These are phyloP conservation scores for Galeopsis tetrahit DNA, from an alignment of 257 asterid species.

Conservation along the genomic window DNA sequence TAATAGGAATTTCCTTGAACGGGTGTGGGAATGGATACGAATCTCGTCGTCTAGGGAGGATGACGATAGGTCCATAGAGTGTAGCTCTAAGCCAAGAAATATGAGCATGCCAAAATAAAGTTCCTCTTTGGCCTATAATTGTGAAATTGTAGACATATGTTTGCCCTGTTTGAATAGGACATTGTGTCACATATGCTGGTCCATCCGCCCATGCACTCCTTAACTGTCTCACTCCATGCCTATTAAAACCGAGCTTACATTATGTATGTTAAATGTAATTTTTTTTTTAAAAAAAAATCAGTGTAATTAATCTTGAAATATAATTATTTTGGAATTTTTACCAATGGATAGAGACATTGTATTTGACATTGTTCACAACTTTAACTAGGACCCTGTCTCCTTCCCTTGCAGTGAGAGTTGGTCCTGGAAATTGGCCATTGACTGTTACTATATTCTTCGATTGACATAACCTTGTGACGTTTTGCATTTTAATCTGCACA, in stretches of 20 bases:
- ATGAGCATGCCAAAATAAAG: slow-evolving; percentile 77
- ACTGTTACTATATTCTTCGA: slow-evolving; percentile 66
- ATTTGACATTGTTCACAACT: slow-evolving; percentile 58
- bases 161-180: slow-evolving; percentile 69
- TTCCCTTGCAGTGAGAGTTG: slow-evolving; percentile 64
- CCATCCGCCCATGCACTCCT: slow-evolving; percentile 81
- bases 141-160: slow-evolving; percentile 64
- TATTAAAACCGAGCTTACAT: not conserved
- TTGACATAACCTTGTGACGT: slow-evolving; percentile 58
- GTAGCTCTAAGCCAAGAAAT: slow-evolving; percentile 72
- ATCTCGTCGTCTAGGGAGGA: slow-evolving; percentile 57
- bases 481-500: slow-evolving; percentile 58
- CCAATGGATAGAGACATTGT: slow-evolving; percentile 70
- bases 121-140: slow-evolving; percentile 62
- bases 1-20: slow-evolving; percentile 52
- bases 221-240: slow-evolving; percentile 70
- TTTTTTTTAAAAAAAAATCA: not conserved
- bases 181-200: slow-evolving; percentile 65
- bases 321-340: slow-evolving; percentile 11
- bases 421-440: slow-evolving; percentile 71
- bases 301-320: not conserved
- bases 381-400: slow-evolving; percentile 62
- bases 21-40: slow-evolving; percentile 64
- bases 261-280: not conserved
- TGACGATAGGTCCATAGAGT: slow-evolving; percentile 61